These are phyloP conservation scores for Exserohilum rostratum DNA, from an alignment of 2,329 filamentous ascomycete species.

Conservation along the genomic window DNA sequence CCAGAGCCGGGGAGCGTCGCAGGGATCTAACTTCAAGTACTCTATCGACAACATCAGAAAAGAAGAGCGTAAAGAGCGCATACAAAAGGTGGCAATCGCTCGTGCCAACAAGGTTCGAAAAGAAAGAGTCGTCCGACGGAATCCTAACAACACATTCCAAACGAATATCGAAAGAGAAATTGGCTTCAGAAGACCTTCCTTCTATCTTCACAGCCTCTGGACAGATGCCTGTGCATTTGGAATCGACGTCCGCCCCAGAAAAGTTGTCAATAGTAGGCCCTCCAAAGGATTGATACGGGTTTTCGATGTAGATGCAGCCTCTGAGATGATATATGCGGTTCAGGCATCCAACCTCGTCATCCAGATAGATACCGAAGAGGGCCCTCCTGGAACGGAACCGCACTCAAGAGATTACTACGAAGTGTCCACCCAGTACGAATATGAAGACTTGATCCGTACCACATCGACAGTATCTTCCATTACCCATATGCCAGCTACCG, in stretches of 20 bases:
- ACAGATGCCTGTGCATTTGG: conserved; percentile 35
- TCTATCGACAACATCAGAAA: conserved; percentile 50
- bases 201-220: conserved; percentile 31
- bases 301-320: conserved; percentile 37
- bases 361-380: conserved; percentile 6
- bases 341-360: conserved; percentile 32
- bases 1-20: conserved; percentile 43
- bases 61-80: conserved; percentile 34
- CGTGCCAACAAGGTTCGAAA: conserved; percentile 22
- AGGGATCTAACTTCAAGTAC: conserved; percentile 47
- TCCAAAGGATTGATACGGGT: conserved; percentile 18
- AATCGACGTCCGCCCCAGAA: conserved; percentile 8
- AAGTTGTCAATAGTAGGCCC: conserved; percentile 14
- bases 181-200: conserved; percentile 24
- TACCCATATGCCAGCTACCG: conserved; percentile 33
- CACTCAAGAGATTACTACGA: conserved; percentile 1
- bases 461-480: conserved; percentile 42
- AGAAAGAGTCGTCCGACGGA: conserved; percentile 32
- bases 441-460: conserved; percentile 30
- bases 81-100: conserved; percentile 14
- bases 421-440: too few species aligned
- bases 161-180: conserved; percentile 37
- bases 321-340: conserved; percentile 32
- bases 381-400: conserved; percentile 6
- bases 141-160: conserved; percentile 24